Base-by-base conservation (phyloP, 2,329 filamentous ascomycete genomes). In the Dactylellina leptospora region DNA sequence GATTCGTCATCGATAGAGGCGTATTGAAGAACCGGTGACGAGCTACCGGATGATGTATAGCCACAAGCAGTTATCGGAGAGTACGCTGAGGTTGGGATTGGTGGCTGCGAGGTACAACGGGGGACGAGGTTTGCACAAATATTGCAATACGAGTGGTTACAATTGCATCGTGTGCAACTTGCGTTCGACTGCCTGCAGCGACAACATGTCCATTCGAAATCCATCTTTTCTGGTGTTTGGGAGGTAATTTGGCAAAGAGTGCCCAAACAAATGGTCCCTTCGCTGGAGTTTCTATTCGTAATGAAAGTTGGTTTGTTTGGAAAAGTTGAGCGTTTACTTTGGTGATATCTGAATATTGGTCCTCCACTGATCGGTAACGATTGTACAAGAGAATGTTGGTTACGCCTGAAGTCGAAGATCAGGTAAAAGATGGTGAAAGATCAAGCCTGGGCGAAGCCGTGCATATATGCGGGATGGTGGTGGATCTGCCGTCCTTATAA, bases 171-270 rank as follows among this genome's bases (percentile, higher is more conserved):
- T 11, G 68, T 72, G 40, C 68, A 72, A n/a, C 53, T 72, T 38
- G 59, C 59, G 68, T 72, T 72, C 20, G 59, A 63, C 53, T 64
- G 68, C 53, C 59, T 55, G 54, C 68, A 72, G 23, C 68, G 59
- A 51, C 68, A 72, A 59, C 68, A 72, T 50, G 68, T 72, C 68
- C 68, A 72, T 72, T 72, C 68, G 59, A 72, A 72, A 59, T 72
- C 68, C 68, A 72, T 72, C 11, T 72, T 56, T 23, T 30, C n/a
- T 44, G 30, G 10, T 40, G 44, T 44, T 63, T 23, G 25, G 11
- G 40, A 16, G 13, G 38, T 47, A 27, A 47, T 18, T 42, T 30
- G 55, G 28, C 22, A 47, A 64, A 59, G 68, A 59, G 66, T 54
- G 59, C 53, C 62, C 68, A 64, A 72, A 16, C 33, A 6, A 72